Percentiles rank a stretch among this genome's conserved stretches.
Conservation (phyloP, 163 green algal species). For the Dunaliella salina region DNA sequence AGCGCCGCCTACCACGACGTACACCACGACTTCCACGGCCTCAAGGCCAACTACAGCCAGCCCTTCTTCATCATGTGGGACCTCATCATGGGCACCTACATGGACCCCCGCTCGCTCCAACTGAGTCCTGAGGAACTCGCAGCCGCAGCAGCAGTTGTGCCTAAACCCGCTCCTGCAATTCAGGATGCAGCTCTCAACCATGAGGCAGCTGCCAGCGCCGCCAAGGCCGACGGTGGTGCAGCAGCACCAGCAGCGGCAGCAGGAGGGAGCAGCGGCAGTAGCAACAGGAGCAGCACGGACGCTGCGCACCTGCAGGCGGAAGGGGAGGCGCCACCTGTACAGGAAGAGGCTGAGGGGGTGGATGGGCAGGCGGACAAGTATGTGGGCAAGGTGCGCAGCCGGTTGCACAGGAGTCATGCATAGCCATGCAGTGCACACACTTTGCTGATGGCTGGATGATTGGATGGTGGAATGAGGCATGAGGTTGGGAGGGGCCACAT, state of each 20-base stretch:
- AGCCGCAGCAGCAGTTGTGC: background rate
- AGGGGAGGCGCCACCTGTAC: background rate
- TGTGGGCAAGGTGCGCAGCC: background rate
- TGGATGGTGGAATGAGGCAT: too few species aligned
- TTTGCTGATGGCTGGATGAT: too few species aligned
- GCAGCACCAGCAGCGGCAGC: background rate
- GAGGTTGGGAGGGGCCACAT: too few species aligned
- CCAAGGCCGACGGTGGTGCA: background rate
- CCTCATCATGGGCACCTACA: constrained; percentile 48
- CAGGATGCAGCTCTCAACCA: background rate
- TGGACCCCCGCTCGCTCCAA: constrained; percentile 6
- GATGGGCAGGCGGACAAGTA: background rate
- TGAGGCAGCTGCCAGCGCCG: background rate
- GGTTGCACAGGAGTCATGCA: background rate
- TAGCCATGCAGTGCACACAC: background rate
- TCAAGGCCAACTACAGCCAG: constrained; percentile 67
- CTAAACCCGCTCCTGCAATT: background rate
- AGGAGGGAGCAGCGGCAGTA: background rate
- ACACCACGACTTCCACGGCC: constrained; percentile 58
- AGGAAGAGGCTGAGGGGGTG: background rate
- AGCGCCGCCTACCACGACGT: constrained; percentile 59
- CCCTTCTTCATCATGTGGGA: constrained; percentile 69
- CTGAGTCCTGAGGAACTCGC: background rate
- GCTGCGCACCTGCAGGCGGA: background rate
- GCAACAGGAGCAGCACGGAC: background rate